Base-by-base conservation (phyloP, 2,329 filamentous ascomycete genomes). In the Pezicula radicicola region DNA sequence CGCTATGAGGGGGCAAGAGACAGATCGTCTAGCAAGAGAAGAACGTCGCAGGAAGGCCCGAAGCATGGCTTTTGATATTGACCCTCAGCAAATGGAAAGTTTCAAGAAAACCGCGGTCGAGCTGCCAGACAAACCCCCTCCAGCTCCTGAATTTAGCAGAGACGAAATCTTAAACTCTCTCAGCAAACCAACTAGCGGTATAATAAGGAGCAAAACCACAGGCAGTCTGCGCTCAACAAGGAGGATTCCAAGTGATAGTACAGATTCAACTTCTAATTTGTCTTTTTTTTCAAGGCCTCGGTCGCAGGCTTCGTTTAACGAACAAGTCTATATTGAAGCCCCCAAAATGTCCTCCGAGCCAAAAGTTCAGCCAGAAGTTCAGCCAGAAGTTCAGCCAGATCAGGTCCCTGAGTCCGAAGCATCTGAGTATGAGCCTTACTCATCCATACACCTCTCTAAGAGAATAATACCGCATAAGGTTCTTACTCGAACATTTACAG, bases 391-490 rank as follows among this genome's bases (percentile, higher is more conserved):
- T 13, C 51, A 59, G 30, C 60, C 73, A 42, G 65, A 65, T 39
- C 69, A 72, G 28, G 66, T 70, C 4, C 62, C 69, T 4, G 69
- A 74, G 28, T 71, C 75, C 1, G 80, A 84, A 53, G 69, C 79
- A 1, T 79, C 86, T 2, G 80, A 82, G 43, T 95, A 94, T 62
- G 94, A 99, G 62, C 81, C 89, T 2, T 96, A 92, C 68, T 97
- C 94, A 6, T 83, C 85, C 28, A 76, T 92, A 36, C 91, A 97
- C 66, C 79, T 99, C 13, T 89, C 88, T 4, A 91, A 85, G 56
- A 84, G 94, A 30, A 86, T 91, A 36, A 80, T 97, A 43, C 88
- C 91, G 2, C 92, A 97, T 68, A 81, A 82, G 19, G 85, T 88
- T 16, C 76, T 99, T 19, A 84, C 88, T 2, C 85, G 92, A 21